Conservation (phyloP, 2,329 filamentous ascomycete species). For the Diaporthe vexans region DNA sequence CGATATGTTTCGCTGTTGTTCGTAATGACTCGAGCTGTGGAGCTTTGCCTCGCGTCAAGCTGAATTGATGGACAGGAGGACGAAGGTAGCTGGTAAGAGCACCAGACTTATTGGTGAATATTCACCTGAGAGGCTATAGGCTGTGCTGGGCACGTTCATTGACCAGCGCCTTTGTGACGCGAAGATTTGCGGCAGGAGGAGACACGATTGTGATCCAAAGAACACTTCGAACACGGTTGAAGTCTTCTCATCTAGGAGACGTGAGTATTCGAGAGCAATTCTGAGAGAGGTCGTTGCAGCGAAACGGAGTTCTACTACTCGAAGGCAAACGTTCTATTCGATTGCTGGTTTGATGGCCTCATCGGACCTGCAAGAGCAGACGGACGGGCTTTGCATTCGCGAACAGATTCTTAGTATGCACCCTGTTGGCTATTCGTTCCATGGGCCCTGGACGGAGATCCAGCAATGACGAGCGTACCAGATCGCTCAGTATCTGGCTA, state of each 20-base stretch:
- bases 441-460: background rate
- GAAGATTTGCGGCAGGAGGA: background rate
- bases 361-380: background rate
- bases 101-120: background rate
- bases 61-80: background rate
- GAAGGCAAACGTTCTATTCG: background rate
- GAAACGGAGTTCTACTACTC: background rate
- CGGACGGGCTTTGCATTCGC: background rate
- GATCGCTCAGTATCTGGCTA: background rate
- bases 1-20: background rate
- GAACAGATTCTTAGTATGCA: background rate
- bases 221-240: background rate
- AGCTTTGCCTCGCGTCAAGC: background rate
- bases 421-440: background rate
- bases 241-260: background rate
- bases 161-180: background rate
- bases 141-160: background rate
- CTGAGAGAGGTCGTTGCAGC: background rate
- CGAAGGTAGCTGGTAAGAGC: background rate
- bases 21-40: constrained; percentile 6
- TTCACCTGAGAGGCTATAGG: too few relatives aligned
- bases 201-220: background rate
- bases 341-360: background rate
- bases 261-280: too few relatives aligned
- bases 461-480: background rate